phyloP scores from a whole-genome alignment of 108 stramenopile genomes.

The Nannochloropsis oceanica region DNA sequence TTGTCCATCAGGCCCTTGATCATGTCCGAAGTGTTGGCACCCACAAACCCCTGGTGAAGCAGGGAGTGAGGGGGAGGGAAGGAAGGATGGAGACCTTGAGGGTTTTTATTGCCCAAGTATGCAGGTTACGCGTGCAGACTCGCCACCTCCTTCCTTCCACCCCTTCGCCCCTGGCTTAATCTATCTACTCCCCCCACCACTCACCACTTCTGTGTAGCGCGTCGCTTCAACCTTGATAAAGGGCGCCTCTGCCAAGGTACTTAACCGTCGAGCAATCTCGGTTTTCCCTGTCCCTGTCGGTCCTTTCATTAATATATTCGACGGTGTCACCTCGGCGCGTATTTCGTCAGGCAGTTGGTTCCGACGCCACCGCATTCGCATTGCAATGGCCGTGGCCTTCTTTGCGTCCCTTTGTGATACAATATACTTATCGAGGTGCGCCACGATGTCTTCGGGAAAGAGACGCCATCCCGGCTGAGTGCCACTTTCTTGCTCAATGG shows the following conservation, averaged over 20 bases:
- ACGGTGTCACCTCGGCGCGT: background rate
- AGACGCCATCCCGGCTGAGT: background rate
- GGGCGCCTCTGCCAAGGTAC: background rate
- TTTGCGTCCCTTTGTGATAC: background rate
- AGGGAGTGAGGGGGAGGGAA: background rate
- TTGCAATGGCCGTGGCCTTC: background rate
- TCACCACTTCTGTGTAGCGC: background rate
- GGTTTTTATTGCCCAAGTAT: no score
- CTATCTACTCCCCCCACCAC: background rate
- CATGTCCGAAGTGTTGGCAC: background rate
- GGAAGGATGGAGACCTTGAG: background rate
- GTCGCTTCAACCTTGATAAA: background rate
- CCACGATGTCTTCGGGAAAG: constrained; percentile 47
- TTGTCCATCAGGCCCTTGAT: background rate
- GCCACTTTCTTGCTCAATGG: no score
- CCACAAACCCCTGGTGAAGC: background rate
- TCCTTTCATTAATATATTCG: background rate
- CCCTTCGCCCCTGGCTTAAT: no score
- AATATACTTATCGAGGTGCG: constrained; percentile 51
- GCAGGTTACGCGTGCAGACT: no score
- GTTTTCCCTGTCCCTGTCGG: background rate
- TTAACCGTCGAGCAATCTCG: background rate
- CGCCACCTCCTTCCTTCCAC: no score
- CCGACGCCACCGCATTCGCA: background rate
- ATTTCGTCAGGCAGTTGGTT: background rate